Evolutionary conservation across 1,139 yeast species (phyloP).

Genomic region (Diutina mesorugosa): DNA sequence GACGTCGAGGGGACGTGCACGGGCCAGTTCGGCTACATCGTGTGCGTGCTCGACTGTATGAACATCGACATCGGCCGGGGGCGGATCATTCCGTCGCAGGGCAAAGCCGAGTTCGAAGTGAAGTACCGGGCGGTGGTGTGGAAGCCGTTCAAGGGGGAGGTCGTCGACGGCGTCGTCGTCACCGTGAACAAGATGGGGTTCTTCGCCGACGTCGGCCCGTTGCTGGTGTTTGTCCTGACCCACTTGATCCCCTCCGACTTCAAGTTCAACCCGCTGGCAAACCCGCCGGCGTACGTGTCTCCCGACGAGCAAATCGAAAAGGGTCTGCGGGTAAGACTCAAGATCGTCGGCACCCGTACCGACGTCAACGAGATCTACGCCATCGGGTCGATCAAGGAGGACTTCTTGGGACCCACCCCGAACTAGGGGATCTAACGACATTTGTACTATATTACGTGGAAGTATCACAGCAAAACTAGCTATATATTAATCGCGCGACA

Average conservation of each 20-base stretch:
- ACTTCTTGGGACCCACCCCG: constrained; percentile 55
- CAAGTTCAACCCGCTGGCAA: constrained; percentile 89
- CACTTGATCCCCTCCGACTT: constrained; percentile 92
- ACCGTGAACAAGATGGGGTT: constrained; percentile 95
- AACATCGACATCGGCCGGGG: constrained; percentile 94
- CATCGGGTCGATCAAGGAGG: constrained; percentile 95
- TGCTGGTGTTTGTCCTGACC: constrained; percentile 87
- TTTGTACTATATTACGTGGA: no score
- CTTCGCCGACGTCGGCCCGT: constrained; percentile 96
- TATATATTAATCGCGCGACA: no score
- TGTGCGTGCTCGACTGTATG: constrained; percentile 92
- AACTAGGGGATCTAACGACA: background rate
- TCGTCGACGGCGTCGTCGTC: constrained; percentile 91
- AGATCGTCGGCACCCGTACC: constrained; percentile 94
- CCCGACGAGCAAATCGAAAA: constrained; percentile 92
- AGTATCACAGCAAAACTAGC: no score
- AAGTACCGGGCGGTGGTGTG: constrained; percentile 94
- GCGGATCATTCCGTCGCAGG: constrained; percentile 73
- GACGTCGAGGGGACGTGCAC: constrained; percentile 99
- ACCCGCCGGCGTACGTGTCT: constrained; percentile 96
- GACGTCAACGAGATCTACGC: constrained; percentile 97
- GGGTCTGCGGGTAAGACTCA: constrained; percentile 86
- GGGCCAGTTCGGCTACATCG: constrained; percentile 95
- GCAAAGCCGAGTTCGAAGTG: constrained; percentile 94
- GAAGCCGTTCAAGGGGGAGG: constrained; percentile 98